phyloP scores from a whole-genome alignment of 805 yeast genomes.

The Lipomyces anomalus region DNA sequence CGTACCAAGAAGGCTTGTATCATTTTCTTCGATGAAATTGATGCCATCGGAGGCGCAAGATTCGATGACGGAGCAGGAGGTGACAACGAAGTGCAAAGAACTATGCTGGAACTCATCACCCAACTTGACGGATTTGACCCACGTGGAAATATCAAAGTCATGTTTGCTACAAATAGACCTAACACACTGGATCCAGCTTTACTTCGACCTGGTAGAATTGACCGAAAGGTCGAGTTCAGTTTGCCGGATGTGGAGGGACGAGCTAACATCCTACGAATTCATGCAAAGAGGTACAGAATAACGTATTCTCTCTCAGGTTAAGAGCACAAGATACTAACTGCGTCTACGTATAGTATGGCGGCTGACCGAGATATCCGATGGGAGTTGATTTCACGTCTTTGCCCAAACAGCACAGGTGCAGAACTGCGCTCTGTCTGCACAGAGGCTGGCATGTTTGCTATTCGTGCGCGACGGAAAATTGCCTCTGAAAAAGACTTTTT shows the following conservation, averaged over 20 bases:
- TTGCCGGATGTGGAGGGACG: constrained; percentile 96
- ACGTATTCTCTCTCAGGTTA: too few species aligned
- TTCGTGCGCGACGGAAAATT: constrained; percentile 95
- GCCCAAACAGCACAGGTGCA: constrained; percentile 99
- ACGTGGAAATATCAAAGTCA: constrained; percentile 96
- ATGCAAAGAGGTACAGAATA: too few species aligned
- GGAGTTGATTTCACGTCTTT: constrained; percentile 94
- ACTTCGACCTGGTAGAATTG: constrained; percentile 97
- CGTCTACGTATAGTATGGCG: too few species aligned
- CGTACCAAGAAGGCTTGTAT: constrained; percentile 97
- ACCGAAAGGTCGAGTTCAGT: constrained; percentile 95
- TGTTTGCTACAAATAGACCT: constrained; percentile 99
- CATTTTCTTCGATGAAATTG: constrained; percentile 96
- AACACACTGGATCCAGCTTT: constrained; percentile 97
- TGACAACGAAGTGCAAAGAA: constrained; percentile 97
- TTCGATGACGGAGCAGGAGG: constrained; percentile 98
- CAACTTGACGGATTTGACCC: constrained; percentile 99
- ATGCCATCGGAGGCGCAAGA: constrained; percentile 99
- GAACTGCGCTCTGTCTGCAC: constrained; percentile 97
- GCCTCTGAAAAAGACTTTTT: constrained; percentile 97
- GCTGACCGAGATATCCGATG: constrained; percentile 96
- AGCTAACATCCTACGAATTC: constrained; percentile 95
- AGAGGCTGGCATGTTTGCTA: constrained; percentile 99
- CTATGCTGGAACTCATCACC: constrained; percentile 96
- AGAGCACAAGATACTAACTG: too few species aligned